phyloP scores from a whole-genome alignment of 1,139 yeast genomes.

The Hansenula sp. region DNA sequence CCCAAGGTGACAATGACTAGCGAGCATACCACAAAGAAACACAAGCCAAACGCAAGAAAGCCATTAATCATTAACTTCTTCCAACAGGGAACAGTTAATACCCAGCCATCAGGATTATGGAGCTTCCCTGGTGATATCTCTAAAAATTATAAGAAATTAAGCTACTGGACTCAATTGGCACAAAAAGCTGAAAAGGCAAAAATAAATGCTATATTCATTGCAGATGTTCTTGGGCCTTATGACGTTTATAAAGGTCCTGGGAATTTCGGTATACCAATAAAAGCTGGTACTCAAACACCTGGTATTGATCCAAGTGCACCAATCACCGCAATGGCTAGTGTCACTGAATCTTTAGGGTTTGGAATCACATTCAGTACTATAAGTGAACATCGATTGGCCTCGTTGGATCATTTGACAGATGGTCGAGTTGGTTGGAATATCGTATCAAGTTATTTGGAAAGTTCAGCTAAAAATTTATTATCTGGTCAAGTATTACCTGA shows the following conservation, averaged over 20 bases:
- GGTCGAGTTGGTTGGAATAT: slow-evolving; percentile 43
- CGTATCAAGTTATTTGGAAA: slow-evolving; percentile 37
- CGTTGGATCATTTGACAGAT: slow-evolving; percentile 34
- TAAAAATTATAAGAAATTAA: slow-evolving; percentile 27
- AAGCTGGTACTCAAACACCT: slow-evolving; percentile 38
- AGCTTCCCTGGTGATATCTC: slow-evolving; percentile 32
- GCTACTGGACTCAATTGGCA: slow-evolving; percentile 40
- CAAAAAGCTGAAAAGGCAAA: slow-evolving; percentile 38
- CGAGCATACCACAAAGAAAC: background rate
- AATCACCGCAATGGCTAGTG: slow-evolving; percentile 37
- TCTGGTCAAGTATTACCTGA: slow-evolving; percentile 32
- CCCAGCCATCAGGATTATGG: slow-evolving; percentile 35
- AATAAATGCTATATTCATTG: slow-evolving; percentile 38
- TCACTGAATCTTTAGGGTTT: slow-evolving; percentile 34
- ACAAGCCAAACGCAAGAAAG: slow-evolving; percentile 7
- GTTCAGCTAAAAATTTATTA: slow-evolving; percentile 35
- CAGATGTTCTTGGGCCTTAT: slow-evolving; percentile 41
- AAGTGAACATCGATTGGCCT: slow-evolving; percentile 37
- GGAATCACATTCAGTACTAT: slow-evolving; percentile 38
- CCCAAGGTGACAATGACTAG: background rate
- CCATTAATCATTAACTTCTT: slow-evolving; percentile 35
- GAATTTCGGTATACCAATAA: slow-evolving; percentile 31
- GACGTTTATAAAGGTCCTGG: slow-evolving; percentile 36
- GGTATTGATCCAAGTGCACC: slow-evolving; percentile 35
- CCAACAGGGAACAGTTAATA: slow-evolving; percentile 38